These are phyloP conservation scores for Botrytis tulipae DNA, from an alignment of 2,329 filamentous ascomycete genomes.

Conservation along the genomic window DNA sequence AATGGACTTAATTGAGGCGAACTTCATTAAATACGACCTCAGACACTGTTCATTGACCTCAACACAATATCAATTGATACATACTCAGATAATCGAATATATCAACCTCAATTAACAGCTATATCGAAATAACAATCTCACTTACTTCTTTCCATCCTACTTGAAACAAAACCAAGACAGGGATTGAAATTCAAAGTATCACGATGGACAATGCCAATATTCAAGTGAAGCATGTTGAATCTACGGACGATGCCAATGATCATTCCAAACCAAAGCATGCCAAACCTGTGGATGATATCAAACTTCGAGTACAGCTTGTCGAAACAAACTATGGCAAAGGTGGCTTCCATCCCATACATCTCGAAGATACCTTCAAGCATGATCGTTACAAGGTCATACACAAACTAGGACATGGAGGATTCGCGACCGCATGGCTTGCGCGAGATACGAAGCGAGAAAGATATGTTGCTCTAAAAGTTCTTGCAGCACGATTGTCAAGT, in stretches of 20 bases:
- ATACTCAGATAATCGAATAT: background rate
- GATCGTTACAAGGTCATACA: slow-evolving; percentile 45
- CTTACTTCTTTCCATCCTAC: background rate
- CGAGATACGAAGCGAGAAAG: slow-evolving; percentile 30
- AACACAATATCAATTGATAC: background rate
- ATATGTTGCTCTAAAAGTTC: slow-evolving; percentile 30
- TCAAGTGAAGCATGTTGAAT: slow-evolving; percentile 9
- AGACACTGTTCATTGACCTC: background rate
- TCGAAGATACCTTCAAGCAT: slow-evolving; percentile 45
- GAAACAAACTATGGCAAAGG: slow-evolving; percentile 34
- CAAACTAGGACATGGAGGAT: slow-evolving; percentile 48
- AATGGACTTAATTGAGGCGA: background rate
- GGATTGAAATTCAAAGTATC: background rate
- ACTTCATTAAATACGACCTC: background rate
- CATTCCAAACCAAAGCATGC: background rate
- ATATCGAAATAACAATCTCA: background rate
- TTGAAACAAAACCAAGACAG: background rate
- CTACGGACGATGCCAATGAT: background rate
- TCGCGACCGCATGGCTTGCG: slow-evolving; percentile 48
- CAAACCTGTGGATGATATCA: background rate
- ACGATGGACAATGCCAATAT: background rate
- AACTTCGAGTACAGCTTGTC: background rate
- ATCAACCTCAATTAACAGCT: background rate
- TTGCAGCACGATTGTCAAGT: slow-evolving; percentile 24
- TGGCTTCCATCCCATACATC: slow-evolving; percentile 46